Evolutionary conservation across 768 basidiomycete genomes (phyloP), one percentile per base, ranked within the genome.

Genomic region (Amanita jacksonii): DNA sequence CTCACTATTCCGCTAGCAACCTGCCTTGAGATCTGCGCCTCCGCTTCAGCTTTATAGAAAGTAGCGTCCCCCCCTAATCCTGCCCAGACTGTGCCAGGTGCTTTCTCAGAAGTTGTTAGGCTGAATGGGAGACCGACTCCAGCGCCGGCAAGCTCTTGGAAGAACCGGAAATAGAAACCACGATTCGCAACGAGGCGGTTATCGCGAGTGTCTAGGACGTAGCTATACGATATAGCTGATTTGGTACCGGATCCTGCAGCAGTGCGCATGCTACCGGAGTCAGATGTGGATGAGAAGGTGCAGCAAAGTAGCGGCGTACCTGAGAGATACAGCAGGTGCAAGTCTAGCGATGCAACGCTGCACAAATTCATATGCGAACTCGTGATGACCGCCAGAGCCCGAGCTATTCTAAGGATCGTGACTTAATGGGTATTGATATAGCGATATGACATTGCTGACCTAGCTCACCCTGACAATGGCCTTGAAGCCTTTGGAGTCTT

Each of bases 301-400:
- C 3, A n/a, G 22, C 18, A 8, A 30, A 53, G 67, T 47, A 20
- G 31, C 3, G 22, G 20, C 13, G 10, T 49, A 88, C 91, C 84
- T 86, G 32, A 93, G 67, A 2, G 88, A 91, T 19, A 92, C 94
- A 1, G 75, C 71, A 1, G 87, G 77, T 6, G 72, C 65, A 22
- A 98, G 69, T 33, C 72, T 69, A 5, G 79, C 73, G 16, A 98
- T 72, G 45, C 88, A 81, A 36, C 96, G 69, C 42, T 86, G 61
- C 2, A 85, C 79, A 13, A 77, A 79, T 57, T 97, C 90, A 53
- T 94, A 97, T 5, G 81, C 77, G 8, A 92, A 50, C 55, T 96
- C 89, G 54, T 96, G 88, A 47, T 69, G 56, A 3, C 79, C 78
- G 19, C 53, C 54, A 16, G 49, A 49, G 5, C 54, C 56, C 35